Conservation (phyloP, 2,329 filamentous ascomycete genomes). For the Pseudopithomyces chartarum region DNA sequence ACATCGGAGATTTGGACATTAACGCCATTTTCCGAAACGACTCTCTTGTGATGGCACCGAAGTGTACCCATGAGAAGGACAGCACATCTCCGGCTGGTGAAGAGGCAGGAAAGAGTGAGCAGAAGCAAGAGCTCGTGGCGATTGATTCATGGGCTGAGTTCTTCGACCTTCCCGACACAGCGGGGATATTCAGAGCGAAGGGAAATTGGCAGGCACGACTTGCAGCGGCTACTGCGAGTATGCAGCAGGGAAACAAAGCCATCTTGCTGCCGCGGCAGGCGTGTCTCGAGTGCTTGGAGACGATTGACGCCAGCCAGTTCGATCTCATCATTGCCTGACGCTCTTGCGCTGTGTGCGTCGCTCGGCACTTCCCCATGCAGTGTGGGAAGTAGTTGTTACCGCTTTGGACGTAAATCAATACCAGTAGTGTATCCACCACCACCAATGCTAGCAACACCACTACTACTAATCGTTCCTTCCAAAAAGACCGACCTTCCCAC, state of each 20-base stretch:
- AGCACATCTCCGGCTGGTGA: neutral
- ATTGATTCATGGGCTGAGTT: conserved; percentile 11
- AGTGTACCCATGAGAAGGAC: neutral
- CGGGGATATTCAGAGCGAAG: neutral
- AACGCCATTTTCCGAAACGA: neutral
- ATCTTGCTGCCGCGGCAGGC: too few species aligned
- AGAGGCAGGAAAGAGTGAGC: neutral
- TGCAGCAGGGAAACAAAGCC: neutral
- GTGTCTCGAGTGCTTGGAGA: too few species aligned
- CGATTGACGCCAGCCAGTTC: too few species aligned
- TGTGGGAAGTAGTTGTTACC: too few species aligned
- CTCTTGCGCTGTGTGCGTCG: too few species aligned
- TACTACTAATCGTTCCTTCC: too few species aligned
- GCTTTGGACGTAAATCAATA: too few species aligned
- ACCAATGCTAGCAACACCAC: too few species aligned
- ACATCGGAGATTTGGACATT: conserved; percentile 10
- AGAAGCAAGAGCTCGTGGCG: neutral
- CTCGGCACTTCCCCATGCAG: too few species aligned
- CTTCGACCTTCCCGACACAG: neutral
- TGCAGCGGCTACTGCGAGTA: neutral
- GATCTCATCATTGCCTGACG: too few species aligned
- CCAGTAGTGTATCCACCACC: too few species aligned
- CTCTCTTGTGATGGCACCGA: neutral
- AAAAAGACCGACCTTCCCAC: too few species aligned
- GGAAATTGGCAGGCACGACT: conserved; percentile 8